Percentiles rank a stretch among this genome's conserved stretches.
Evolutionary conservation across 768 basidiomycete genomes (phyloP).

Genomic region (Cytidiella melzeri): DNA sequence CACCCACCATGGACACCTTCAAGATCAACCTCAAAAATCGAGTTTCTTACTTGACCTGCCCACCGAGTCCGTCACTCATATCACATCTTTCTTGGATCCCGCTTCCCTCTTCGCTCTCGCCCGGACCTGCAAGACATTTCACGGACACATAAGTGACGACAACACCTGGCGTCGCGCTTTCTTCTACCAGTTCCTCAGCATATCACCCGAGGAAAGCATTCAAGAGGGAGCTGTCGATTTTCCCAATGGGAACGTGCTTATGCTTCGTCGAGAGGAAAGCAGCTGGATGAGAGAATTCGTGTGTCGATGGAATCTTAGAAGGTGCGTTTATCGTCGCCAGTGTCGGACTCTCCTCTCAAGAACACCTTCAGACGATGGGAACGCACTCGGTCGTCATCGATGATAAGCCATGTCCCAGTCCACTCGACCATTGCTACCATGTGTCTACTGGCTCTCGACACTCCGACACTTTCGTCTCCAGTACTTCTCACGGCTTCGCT

Average conservation of each 20-base stretch:
- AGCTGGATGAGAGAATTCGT: constrained; percentile 73
- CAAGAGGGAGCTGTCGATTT: constrained; percentile 15
- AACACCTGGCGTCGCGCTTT: constrained; percentile 79
- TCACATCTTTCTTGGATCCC: constrained; percentile 69
- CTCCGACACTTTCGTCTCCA: constrained; percentile 4
- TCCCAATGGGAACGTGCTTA: constrained; percentile 31
- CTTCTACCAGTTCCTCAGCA: constrained; percentile 57
- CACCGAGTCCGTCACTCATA: constrained; percentile 66
- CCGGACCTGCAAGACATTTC: constrained; percentile 43
- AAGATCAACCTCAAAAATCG: constrained; percentile 17
- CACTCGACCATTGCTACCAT: constrained; percentile 50
- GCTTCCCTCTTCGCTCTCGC: constrained; percentile 53
- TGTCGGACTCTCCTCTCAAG: constrained; percentile 3
- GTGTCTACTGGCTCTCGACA: constrained; percentile 48
- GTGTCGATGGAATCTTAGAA: constrained; percentile 44
- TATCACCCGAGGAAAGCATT: constrained; percentile 58
- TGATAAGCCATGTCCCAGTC: constrained; percentile 59
- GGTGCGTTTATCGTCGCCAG: constrained; percentile 33
- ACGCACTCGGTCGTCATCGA: constrained; percentile 45
- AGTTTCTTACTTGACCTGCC: constrained; percentile 46
- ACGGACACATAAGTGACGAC: constrained; percentile 67
- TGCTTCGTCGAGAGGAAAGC: constrained; percentile 49
- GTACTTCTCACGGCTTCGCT: constrained; percentile 59
- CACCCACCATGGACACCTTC: constrained; percentile 45
- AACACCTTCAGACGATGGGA: constrained; percentile 56